Evolutionary conservation across 306 rosid species (phyloP), one percentile per base, ranked within the genome.

Genomic region (Hippophae rhamnoides): DNA sequence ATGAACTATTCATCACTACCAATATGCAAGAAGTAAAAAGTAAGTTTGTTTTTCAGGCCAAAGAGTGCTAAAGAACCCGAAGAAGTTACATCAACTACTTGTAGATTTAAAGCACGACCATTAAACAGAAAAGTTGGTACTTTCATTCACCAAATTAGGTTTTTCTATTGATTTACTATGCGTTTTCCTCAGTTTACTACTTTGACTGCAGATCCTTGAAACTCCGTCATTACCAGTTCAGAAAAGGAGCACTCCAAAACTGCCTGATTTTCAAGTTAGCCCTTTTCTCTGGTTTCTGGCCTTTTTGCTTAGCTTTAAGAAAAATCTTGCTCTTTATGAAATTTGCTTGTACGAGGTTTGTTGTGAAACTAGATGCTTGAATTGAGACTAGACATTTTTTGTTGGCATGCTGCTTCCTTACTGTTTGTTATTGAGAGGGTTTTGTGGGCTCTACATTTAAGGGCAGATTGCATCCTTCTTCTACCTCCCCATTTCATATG

Each of bases 201-300:
- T 59, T 14, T 54, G 60, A 54, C 64, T 68, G 59, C 84, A 93
- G 99, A 93, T 93, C 72, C 90, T 93, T 26, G 73, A 82, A 76
- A 90, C 95, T 66, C 99, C 99, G 57, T 78, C 86, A 10, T 60
- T 93, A 59, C 82, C 99, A 67, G 77, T 80, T 38, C 79, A 74
- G 43, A 86, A 76, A 78, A 78, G 93, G 79, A 93, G 89, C 76
- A 76, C 81, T 62, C 94, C 90, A 9, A 84, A 78, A 63, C 61
- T 84, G 77, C 99, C 99, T 5, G 97, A 84, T 54, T 93, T 93
- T 84, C 97, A 81, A 47, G 99, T 93, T 76, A 75, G 96, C 69
- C 64, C 57, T 71, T 63, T 57, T 10, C 18, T 38, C 59, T 59
- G 57, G 50, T 56, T 63, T 52, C 14, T 72, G 5, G 64, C 46